phyloP scores from a whole-genome alignment of 768 basidiomycete genomes.

The Tylopilus subfusipes region DNA sequence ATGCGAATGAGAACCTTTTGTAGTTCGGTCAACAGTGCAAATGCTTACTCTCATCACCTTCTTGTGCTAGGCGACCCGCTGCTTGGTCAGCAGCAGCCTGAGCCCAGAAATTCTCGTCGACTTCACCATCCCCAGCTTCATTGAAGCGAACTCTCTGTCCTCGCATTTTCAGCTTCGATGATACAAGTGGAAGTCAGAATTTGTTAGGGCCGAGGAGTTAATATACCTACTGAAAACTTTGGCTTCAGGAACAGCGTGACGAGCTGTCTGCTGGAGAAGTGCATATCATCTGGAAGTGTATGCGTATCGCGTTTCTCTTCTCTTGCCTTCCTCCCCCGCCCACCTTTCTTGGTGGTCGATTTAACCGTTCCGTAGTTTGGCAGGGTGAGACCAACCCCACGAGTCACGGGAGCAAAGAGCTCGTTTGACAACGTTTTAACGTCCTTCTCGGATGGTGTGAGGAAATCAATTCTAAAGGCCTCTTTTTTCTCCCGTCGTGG shows the following conservation, averaged over 20 bases:
- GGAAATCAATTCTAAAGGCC: conserved; percentile 79
- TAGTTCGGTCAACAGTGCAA: not conserved
- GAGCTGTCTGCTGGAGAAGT: conserved; percentile 88
- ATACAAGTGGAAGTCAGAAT: conserved; percentile 1
- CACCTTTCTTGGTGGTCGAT: conserved; percentile 30
- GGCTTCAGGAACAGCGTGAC: conserved; percentile 95
- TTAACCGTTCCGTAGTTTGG: conserved; percentile 45
- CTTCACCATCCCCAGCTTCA: conserved; percentile 74
- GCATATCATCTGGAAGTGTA: conserved; percentile 93
- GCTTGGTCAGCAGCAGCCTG: conserved; percentile 86
- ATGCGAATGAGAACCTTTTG: conserved; percentile 11
- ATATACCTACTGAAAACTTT: conserved; percentile 74
- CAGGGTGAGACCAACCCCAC: conserved; percentile 65
- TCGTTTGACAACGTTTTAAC: conserved; percentile 62
- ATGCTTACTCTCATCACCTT: conserved; percentile 60
- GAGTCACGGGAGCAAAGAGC: conserved; percentile 74
- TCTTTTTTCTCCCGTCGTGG: conserved; percentile 73
- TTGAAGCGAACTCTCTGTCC: conserved; percentile 57
- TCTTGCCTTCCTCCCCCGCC: conserved; percentile 45
- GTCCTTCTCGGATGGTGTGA: conserved; percentile 54
- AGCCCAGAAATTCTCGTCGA: conserved; percentile 97
- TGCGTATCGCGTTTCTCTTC: conserved; percentile 71
- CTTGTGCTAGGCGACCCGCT: conserved; percentile 49
- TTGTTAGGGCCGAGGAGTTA: not conserved
- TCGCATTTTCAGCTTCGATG: conserved; percentile 79